Conservation (phyloP, 2,329 filamentous ascomycete species). For the Endothia cerciana region DNA sequence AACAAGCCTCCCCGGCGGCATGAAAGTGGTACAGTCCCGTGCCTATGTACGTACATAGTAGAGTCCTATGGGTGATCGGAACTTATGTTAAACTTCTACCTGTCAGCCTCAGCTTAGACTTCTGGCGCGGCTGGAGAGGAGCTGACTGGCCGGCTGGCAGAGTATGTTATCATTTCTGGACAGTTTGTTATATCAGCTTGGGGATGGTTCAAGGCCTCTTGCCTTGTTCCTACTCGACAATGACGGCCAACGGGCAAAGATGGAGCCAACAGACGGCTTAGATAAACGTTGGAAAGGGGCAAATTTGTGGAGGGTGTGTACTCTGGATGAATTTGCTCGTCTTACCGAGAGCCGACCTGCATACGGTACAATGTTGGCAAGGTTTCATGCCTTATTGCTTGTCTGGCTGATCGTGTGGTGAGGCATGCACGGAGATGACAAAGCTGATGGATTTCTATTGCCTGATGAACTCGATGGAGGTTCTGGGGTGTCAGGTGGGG, state of each 20-base stretch:
- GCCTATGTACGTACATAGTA: not conserved
- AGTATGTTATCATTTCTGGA: too few species aligned
- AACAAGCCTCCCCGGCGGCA: slow-evolving; percentile 10
- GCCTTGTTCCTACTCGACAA: too few species aligned
- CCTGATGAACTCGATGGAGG: too few species aligned
- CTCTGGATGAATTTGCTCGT: slow-evolving; percentile 24
- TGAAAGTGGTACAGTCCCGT: slow-evolving; percentile 4
- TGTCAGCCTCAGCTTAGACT: not conserved
- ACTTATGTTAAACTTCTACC: not conserved
- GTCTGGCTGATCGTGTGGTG: not conserved
- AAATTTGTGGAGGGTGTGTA: not conserved
- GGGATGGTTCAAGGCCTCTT: too few species aligned
- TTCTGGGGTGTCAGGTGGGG: too few species aligned
- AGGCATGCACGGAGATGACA: not conserved
- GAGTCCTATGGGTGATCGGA: not conserved
- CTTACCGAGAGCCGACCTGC: slow-evolving; percentile 24
- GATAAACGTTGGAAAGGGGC: not conserved
- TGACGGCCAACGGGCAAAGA: too few species aligned
- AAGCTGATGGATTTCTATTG: not conserved
- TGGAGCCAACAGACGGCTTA: not conserved
- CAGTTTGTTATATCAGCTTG: too few species aligned
- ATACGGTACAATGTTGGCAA: slow-evolving; percentile 13
- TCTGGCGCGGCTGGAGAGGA: not conserved
- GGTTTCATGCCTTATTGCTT: not conserved
- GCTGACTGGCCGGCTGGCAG: not conserved